Base-by-base conservation (phyloP, 179 eudicot genomes). In the Vitellaria paradoxa region DNA sequence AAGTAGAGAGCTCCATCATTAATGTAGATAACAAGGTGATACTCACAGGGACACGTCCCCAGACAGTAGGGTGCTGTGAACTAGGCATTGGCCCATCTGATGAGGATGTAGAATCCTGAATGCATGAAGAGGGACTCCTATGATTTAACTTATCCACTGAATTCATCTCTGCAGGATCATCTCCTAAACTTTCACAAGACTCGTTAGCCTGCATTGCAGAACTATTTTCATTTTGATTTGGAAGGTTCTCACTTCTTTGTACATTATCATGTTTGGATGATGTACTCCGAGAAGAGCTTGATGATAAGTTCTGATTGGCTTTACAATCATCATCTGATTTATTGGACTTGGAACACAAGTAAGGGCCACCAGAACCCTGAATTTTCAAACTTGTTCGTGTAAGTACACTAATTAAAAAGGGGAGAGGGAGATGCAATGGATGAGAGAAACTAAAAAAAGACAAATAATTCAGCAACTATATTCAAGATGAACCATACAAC, bases 41-140 rank as follows among this genome's bases (percentile, higher is more conserved):
- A 86, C 98, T 92, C 78, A 91, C 97, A 62, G 90, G 71, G 75
- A 85, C 77, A 24, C 91, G 90, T 68, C 96, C 97, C 91, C 90
- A 91, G 75, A 76, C 68, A 78, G 89, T 66, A 15, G 85, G 81
- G 8, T 81, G 81, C 47, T 77, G 80, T 70, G 62, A 77, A 67
- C 85, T 73, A 74, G 72, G 82, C 6, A 45, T 78, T 66, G 83
- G 77, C 69, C 80, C 91, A 66, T 77, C 73, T 68, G 81, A n/a
- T 78, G 52, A 62, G 62, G 82, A 59, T 62, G 84, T 46, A 59
- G 89, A 62, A 66, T 49, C 76, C 72, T 76, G 77, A 71, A 75
- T 47, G 56, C 75, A 40, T 46, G 64, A 53, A 56, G 68, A 42
- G 72, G 82, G 79, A 62, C 70, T 74, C 56, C 71, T 81, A 49